Evolutionary conservation across 1,139 yeast species (phyloP).

Genomic region (Nakaseomyces delphensis): DNA sequence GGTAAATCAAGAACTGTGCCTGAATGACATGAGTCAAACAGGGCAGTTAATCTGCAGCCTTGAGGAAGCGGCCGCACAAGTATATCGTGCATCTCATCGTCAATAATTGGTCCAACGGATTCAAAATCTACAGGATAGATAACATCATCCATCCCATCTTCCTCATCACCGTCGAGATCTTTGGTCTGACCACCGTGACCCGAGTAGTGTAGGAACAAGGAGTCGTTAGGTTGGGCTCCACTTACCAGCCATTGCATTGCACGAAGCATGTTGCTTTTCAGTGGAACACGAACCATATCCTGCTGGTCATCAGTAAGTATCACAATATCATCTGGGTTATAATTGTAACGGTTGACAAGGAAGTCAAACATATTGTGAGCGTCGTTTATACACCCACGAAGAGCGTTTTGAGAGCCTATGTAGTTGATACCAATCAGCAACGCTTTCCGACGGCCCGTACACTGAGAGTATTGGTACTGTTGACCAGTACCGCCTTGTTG

Average conservation of each 20-base stretch:
- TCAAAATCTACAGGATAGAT: slow-evolving; percentile 88
- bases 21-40: slow-evolving; percentile 89
- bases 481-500: slow-evolving; percentile 15
- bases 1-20: slow-evolving; percentile 90
- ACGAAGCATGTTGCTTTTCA: slow-evolving; percentile 64
- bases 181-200: slow-evolving; percentile 88
- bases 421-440: slow-evolving; percentile 81
- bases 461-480: slow-evolving; percentile 61
- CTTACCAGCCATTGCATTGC: slow-evolving; percentile 89
- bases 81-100: slow-evolving; percentile 76
- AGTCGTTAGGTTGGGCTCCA: slow-evolving; percentile 80
- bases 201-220: slow-evolving; percentile 77
- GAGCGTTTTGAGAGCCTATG: slow-evolving; percentile 57
- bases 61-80: slow-evolving; percentile 70
- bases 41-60: slow-evolving; percentile 81
- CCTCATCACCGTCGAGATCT: slow-evolving; percentile 85
- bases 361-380: slow-evolving; percentile 55
- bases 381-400: slow-evolving; percentile 85
- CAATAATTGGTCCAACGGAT: slow-evolving; percentile 62
- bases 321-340: slow-evolving; percentile 70
- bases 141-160: slow-evolving; percentile 80
- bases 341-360: slow-evolving; percentile 54
- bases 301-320: slow-evolving; percentile 65
- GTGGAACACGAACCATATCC: slow-evolving; percentile 60
- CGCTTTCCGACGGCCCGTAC: slow-evolving; percentile 73